These are phyloP conservation scores for Epicoccum nigrum DNA, from an alignment of 2,329 filamentous ascomycete species.

Conservation along the genomic window DNA sequence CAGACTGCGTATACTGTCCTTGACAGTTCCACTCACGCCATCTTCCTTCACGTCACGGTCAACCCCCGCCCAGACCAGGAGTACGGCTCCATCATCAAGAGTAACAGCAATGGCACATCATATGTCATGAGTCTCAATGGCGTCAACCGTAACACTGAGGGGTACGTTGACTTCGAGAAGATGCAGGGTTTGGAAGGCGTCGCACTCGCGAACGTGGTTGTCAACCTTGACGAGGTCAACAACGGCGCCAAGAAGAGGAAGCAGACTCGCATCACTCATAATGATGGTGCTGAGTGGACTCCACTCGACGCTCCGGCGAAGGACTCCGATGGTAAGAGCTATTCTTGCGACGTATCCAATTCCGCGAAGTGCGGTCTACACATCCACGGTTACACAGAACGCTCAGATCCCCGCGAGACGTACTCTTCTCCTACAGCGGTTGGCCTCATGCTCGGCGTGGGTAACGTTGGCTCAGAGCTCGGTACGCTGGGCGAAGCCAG, in stretches of 20 bases:
- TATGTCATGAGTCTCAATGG: slow-evolving; percentile 83
- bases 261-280: slow-evolving; percentile 92
- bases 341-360: slow-evolving; percentile 67
- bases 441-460: slow-evolving; percentile 87
- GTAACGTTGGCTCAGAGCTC: slow-evolving; percentile 83
- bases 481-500: slow-evolving; percentile 73
- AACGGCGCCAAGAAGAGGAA: slow-evolving; percentile 75
- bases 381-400: slow-evolving; percentile 94
- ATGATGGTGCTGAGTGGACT: slow-evolving; percentile 89
- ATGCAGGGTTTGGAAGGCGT: slow-evolving; percentile 92
- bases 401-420: slow-evolving; percentile 78
- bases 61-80: slow-evolving; percentile 68
- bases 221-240: slow-evolving; percentile 70
- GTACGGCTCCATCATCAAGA: slow-evolving; percentile 92
- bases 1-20: slow-evolving; percentile 89
- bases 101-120: slow-evolving; percentile 96
- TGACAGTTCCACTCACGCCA: slow-evolving; percentile 90
- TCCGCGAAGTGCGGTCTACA: slow-evolving; percentile 80
- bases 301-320: slow-evolving; percentile 74
- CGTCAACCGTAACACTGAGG: slow-evolving; percentile 78
- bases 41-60: slow-evolving; percentile 92
- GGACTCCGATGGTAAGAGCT: slow-evolving; percentile 73
- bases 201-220: slow-evolving; percentile 81
- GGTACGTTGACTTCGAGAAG: slow-evolving; percentile 95
- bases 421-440: slow-evolving; percentile 88